Conservation (phyloP, 108 stramenopile species). For the Nannochloropsis granulata region DNA sequence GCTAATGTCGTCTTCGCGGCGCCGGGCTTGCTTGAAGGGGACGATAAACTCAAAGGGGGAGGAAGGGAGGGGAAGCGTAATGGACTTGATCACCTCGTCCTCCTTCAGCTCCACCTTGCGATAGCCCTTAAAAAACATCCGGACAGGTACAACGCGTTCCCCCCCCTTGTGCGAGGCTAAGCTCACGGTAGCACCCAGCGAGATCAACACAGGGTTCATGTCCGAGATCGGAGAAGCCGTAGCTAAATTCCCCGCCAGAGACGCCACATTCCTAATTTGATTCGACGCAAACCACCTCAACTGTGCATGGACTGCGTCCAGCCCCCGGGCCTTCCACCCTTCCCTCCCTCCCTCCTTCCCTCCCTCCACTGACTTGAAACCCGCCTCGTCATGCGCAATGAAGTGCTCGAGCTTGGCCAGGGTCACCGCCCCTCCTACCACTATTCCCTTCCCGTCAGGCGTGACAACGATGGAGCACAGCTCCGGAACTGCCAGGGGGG, state of each 20-base stretch:
- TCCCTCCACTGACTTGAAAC: not conserved
- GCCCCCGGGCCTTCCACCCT: not conserved
- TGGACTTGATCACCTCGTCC: slow-evolving; percentile 56
- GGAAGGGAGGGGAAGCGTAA: slow-evolving; percentile 52
- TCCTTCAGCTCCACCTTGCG: slow-evolving; percentile 58
- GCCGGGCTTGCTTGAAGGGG: slow-evolving; percentile 82
- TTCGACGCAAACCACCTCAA: slow-evolving; percentile 90
- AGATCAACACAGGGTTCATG: slow-evolving; percentile 77
- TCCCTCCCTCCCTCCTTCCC: not conserved
- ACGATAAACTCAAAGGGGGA: slow-evolving; percentile 59
- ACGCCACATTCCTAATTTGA: slow-evolving; percentile 84
- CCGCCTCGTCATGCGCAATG: not conserved
- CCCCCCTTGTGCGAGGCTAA: slow-evolving; percentile 42
- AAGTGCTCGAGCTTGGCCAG: slow-evolving; percentile 11
- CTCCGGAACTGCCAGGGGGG: slow-evolving; percentile 16
- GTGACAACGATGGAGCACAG: not conserved
- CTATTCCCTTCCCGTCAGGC: not conserved
- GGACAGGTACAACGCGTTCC: slow-evolving; percentile 47
- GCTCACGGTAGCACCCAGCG: slow-evolving; percentile 48
- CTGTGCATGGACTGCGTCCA: slow-evolving; percentile 64
- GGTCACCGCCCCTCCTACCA: slow-evolving; percentile 20
- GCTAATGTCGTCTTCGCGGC: slow-evolving; percentile 86
- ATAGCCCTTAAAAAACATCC: slow-evolving; percentile 73
- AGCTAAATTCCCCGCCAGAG: slow-evolving; percentile 79
- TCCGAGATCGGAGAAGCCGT: slow-evolving; percentile 88